These are phyloP conservation scores for Podospora appendiculata DNA, from an alignment of 495 filamentous ascomycete genomes.

Conservation along the genomic window DNA sequence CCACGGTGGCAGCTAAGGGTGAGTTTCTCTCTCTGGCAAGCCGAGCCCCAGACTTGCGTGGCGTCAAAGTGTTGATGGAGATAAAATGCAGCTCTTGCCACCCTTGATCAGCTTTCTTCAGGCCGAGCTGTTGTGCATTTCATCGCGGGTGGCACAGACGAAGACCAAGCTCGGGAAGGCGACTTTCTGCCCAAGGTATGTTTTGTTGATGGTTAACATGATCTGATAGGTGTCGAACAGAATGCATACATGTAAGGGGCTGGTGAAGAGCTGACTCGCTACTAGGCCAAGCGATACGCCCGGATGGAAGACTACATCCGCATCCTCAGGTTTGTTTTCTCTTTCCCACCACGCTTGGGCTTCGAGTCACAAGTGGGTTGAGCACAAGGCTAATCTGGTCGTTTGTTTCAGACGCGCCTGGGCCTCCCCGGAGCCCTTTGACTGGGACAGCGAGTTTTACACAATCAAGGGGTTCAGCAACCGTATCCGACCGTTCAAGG, in stretches of 20 bases:
- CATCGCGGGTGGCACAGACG: conserved; percentile 47
- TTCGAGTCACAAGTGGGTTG: too few species aligned
- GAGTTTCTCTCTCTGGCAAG: too few species aligned
- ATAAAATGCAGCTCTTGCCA: conserved; percentile 30
- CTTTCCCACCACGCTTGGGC: too few species aligned
- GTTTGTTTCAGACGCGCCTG: conserved; percentile 31
- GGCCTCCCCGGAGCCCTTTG: conserved; percentile 43
- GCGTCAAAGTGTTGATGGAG: too few species aligned
- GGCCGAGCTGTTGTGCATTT: conserved; percentile 49
- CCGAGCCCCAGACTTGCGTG: too few species aligned
- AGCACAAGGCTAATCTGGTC: too few species aligned
- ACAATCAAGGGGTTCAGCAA: conserved; percentile 46
- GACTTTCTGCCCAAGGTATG: conserved; percentile 41
- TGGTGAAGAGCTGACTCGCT: too few species aligned
- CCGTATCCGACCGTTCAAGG: conserved; percentile 38
- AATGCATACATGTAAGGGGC: too few species aligned
- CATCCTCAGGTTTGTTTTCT: conserved; percentile 23
- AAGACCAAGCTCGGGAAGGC: conserved; percentile 44
- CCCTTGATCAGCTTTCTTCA: conserved; percentile 42
- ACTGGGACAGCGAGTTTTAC: conserved; percentile 46
- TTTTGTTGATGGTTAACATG: too few species aligned
- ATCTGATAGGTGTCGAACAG: too few species aligned
- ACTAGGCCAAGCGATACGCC: conserved; percentile 36
- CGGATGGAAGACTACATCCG: conserved; percentile 47
- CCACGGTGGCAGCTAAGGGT: conserved; percentile 46